Evolutionary conservation across 495 filamentous ascomycete genomes (phyloP).

Genomic region (Chaetomidium leptoderma): DNA sequence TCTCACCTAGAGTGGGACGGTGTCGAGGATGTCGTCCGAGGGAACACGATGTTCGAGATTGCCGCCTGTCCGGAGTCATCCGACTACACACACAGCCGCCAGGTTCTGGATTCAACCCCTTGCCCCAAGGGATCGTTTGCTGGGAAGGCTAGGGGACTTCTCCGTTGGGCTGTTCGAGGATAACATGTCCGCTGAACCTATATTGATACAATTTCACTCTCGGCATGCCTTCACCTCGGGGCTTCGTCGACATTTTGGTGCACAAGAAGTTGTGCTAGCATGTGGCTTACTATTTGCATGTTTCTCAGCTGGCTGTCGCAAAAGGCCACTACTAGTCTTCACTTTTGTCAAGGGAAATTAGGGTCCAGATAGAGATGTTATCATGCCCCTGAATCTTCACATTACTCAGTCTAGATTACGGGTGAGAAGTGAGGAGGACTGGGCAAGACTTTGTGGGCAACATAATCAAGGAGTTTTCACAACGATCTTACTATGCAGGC

Average conservation of each 20-base stretch:
- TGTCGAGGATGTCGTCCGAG: conserved; percentile 22
- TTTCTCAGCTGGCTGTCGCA: conserved; percentile 12
- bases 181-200: too few relatives aligned
- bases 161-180: conserved; percentile 26
- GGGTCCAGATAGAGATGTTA: conserved; percentile 23
- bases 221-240: neutral
- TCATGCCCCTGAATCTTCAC: neutral
- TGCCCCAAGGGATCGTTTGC: neutral
- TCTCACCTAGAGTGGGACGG: conserved; percentile 35
- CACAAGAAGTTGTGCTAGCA: neutral
- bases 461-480: too few relatives aligned
- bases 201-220: neutral
- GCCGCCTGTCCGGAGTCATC: conserved; percentile 30
- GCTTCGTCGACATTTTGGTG: neutral
- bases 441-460: too few relatives aligned
- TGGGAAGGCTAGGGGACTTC: conserved; percentile 9
- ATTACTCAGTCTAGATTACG: too few relatives aligned
- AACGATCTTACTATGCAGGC: too few relatives aligned
- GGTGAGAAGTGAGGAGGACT: too few relatives aligned
- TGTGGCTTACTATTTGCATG: conserved; percentile 23
- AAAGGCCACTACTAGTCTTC: neutral
- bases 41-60: conserved; percentile 28
- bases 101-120: conserved; percentile 24
- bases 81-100: conserved; percentile 34
- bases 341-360: conserved; percentile 13